phyloP scores from a whole-genome alignment of 805 yeast genomes.

The Kazachstania taianensis region DNA sequence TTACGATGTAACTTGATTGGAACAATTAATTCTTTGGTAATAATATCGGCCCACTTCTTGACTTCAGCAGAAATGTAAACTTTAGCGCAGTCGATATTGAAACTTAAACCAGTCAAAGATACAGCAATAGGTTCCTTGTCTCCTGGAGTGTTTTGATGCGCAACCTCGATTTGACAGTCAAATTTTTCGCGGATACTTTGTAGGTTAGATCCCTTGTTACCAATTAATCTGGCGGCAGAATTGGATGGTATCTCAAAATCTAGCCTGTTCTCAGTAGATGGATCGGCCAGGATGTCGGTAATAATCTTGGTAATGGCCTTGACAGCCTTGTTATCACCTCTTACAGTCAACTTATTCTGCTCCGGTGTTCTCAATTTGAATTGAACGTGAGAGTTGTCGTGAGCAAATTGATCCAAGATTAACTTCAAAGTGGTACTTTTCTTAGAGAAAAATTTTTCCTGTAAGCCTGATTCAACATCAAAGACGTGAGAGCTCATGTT shows the following conservation, averaged over 20 bases:
- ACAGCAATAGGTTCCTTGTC: slow-evolving; percentile 36
- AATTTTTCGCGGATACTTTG: slow-evolving; percentile 59
- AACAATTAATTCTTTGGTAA: slow-evolving; percentile 49
- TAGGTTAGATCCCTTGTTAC: slow-evolving; percentile 75
- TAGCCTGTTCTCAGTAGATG: slow-evolving; percentile 28
- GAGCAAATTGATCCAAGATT: slow-evolving; percentile 30
- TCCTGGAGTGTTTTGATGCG: slow-evolving; percentile 35
- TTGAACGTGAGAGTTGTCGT: slow-evolving; percentile 29
- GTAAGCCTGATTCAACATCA: slow-evolving; percentile 44
- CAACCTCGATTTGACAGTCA: slow-evolving; percentile 68
- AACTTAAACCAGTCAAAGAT: slow-evolving; percentile 64
- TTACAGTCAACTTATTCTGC: slow-evolving; percentile 49
- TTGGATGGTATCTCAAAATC: slow-evolving; percentile 52
- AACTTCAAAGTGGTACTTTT: slow-evolving; percentile 15
- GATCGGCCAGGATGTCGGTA: slow-evolving; percentile 21
- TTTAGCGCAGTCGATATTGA: slow-evolving; percentile 66
- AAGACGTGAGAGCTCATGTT: slow-evolving; percentile 43
- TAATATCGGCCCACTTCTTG: slow-evolving; percentile 77
- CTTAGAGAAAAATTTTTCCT: slow-evolving; percentile 31
- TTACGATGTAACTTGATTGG: slow-evolving; percentile 73
- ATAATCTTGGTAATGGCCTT: slow-evolving; percentile 30
- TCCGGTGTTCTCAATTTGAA: slow-evolving; percentile 41
- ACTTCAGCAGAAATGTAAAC: slow-evolving; percentile 46
- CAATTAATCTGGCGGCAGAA: slow-evolving; percentile 72
- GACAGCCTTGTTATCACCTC: slow-evolving; percentile 63